A percentile compares a stretch with the other conserved stretches of the same genome.
These are phyloP conservation scores for Pseudohalonectria lignicola DNA, from an alignment of 2,329 filamentous ascomycete genomes.

Conservation along the genomic window DNA sequence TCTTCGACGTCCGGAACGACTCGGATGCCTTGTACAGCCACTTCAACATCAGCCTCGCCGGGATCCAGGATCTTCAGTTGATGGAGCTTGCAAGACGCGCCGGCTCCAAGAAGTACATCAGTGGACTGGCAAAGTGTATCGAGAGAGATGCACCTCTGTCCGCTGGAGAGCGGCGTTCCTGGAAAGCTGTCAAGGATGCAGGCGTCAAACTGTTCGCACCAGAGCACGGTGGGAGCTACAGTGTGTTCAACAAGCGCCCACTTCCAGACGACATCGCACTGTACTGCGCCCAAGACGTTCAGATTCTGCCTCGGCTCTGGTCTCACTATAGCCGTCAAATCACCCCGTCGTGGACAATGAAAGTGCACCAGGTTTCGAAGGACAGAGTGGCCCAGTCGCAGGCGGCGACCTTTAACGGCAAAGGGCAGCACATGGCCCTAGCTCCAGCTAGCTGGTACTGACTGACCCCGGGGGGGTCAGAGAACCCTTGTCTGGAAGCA, in stretches of 20 bases:
- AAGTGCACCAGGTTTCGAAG: no score
- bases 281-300: conserved; percentile 37
- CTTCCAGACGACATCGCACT: conserved; percentile 21
- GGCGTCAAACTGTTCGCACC: conserved; percentile 27
- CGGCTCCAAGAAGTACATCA: conserved; percentile 7
- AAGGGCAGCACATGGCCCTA: no score
- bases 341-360: no score
- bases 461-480: no score
- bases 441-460: no score
- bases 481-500: no score
- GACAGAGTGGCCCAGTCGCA: no score
- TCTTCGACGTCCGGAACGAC: conserved; percentile 16
- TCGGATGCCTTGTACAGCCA: conserved; percentile 15
- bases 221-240: conserved; percentile 28
- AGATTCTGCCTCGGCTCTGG: conserved; percentile 7
- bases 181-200: conserved; percentile 22
- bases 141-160: conserved; percentile 1
- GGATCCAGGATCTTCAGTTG: conserved; percentile 17
- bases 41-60: conserved; percentile 11
- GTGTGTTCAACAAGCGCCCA: conserved; percentile 35
- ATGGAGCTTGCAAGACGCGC: conserved; percentile 14
- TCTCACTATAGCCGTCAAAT: no score
- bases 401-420: no score
- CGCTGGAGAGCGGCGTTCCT: conserved; percentile 6
- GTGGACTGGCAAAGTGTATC: conserved; percentile 7